These are phyloP conservation scores for Neoascochyta sp. DNA, from an alignment of 2,329 filamentous ascomycete species.

Conservation along the genomic window DNA sequence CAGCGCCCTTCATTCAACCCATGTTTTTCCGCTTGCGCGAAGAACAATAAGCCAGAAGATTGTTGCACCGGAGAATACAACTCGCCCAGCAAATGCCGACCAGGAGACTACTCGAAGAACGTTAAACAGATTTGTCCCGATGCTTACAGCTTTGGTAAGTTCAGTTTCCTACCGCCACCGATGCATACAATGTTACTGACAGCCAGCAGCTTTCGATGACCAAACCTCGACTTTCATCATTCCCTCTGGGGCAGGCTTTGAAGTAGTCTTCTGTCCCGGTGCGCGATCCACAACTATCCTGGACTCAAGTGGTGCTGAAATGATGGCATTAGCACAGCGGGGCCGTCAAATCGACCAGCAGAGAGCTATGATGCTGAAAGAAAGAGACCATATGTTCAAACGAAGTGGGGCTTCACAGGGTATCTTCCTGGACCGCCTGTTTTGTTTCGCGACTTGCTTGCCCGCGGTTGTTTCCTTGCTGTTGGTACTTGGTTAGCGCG, in stretches of 20 bases:
- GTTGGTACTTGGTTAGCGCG: neutral
- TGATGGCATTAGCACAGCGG: slow-evolving; percentile 32
- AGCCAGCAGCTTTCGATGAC: slow-evolving; percentile 51
- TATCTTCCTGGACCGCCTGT: too few species aligned
- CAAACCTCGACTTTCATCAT: slow-evolving; percentile 57
- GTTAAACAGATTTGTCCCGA: slow-evolving; percentile 78
- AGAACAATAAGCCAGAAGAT: slow-evolving; percentile 62
- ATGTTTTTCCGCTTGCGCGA: slow-evolving; percentile 72
- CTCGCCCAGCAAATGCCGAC: slow-evolving; percentile 60
- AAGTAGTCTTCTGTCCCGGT: slow-evolving; percentile 72
- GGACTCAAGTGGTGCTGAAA: slow-evolving; percentile 34
- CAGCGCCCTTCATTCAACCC: slow-evolving; percentile 69
- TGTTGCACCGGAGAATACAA: slow-evolving; percentile 72
- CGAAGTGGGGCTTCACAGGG: slow-evolving; percentile 2
- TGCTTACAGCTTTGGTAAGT: slow-evolving; percentile 73
- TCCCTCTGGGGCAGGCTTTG: slow-evolving; percentile 66
- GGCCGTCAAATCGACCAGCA: slow-evolving; percentile 30
- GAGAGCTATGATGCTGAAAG: slow-evolving; percentile 16
- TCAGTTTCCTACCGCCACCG: slow-evolving; percentile 7
- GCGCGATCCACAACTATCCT: slow-evolving; percentile 50
- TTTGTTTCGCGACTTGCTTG: too few species aligned
- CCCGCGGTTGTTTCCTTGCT: slow-evolving; percentile 3
- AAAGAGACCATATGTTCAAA: slow-evolving; percentile 15
- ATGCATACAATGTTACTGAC: neutral
- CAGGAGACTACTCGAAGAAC: slow-evolving; percentile 63